Percentiles rank a stretch among this genome's conserved stretches.
phyloP scores from a whole-genome alignment of 768 basidiomycete genomes.

The Galerina marginata region DNA sequence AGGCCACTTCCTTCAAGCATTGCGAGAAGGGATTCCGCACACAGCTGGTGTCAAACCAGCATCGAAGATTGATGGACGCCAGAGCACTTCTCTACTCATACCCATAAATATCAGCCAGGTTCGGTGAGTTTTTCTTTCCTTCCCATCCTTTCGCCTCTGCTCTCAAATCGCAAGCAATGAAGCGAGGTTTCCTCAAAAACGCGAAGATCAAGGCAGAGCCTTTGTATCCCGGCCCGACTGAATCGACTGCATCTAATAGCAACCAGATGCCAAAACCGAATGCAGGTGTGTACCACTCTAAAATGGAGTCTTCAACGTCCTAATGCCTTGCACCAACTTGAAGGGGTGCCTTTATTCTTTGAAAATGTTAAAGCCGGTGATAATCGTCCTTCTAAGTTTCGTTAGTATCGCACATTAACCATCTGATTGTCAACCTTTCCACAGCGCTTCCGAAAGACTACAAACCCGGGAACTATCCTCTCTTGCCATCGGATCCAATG shows the following conservation, averaged over 20 bases:
- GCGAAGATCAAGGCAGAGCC: constrained; percentile 19
- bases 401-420: background rate
- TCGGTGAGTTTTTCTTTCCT: too few species aligned
- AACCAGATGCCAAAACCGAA: background rate
- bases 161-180: constrained; percentile 15
- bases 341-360: background rate
- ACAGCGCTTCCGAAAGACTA: constrained; percentile 7
- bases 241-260: background rate
- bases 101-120: too few species aligned
- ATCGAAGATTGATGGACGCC: too few species aligned
- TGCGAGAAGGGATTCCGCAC: too few species aligned
- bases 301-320: too few species aligned
- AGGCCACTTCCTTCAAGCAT: too few species aligned
- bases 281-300: background rate
- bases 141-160: too few species aligned
- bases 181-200: constrained; percentile 31
- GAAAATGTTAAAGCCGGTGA: background rate
- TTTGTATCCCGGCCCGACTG: background rate
- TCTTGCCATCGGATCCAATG: background rate
- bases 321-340: too few species aligned
- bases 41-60: too few species aligned
- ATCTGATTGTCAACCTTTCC: background rate
- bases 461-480: background rate
- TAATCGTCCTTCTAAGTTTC: background rate
- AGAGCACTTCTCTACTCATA: too few species aligned